Evolutionary conservation across 2,329 filamentous ascomycete genomes (phyloP).

Genomic region (Parastagonospora avenae): DNA sequence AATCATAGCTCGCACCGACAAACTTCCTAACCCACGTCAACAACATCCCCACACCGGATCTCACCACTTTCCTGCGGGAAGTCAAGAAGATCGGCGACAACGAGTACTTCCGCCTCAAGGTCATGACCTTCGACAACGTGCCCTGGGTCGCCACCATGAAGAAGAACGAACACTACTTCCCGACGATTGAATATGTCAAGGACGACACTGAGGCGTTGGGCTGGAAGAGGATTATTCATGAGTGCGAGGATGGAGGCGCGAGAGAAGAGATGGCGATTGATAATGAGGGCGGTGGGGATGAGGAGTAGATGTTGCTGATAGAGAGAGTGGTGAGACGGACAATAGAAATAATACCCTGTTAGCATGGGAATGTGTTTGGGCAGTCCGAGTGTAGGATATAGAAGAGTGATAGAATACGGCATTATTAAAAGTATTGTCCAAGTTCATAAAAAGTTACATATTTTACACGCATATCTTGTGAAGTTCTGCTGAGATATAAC

Average conservation of each 20-base stretch:
- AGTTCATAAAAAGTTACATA: too few species aligned
- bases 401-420: too few species aligned
- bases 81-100: conserved; percentile 92
- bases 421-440: too few species aligned
- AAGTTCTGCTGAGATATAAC: too few species aligned
- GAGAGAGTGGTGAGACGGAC: too few species aligned
- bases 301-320: conserved; percentile 12
- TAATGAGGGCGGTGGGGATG: conserved; percentile 35
- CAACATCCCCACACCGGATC: conserved; percentile 79
- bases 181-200: conserved; percentile 69
- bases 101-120: conserved; percentile 94
- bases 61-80: conserved; percentile 78
- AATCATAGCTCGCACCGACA: conserved; percentile 82
- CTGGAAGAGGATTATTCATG: conserved; percentile 64
- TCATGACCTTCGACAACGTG: conserved; percentile 98
- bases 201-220: conserved; percentile 58
- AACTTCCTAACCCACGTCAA: conserved; percentile 99
- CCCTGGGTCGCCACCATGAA: conserved; percentile 99
- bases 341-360: too few species aligned
- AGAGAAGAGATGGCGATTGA: conserved; percentile 35
- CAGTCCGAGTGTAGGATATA: too few species aligned
- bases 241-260: conserved; percentile 50
- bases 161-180: conserved; percentile 97
- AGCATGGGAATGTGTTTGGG: too few species aligned
- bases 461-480: too few species aligned